Evolutionary conservation across 2,329 filamentous ascomycete genomes (phyloP).

Genomic region (Ophiostoma novo-ulmi): DNA sequence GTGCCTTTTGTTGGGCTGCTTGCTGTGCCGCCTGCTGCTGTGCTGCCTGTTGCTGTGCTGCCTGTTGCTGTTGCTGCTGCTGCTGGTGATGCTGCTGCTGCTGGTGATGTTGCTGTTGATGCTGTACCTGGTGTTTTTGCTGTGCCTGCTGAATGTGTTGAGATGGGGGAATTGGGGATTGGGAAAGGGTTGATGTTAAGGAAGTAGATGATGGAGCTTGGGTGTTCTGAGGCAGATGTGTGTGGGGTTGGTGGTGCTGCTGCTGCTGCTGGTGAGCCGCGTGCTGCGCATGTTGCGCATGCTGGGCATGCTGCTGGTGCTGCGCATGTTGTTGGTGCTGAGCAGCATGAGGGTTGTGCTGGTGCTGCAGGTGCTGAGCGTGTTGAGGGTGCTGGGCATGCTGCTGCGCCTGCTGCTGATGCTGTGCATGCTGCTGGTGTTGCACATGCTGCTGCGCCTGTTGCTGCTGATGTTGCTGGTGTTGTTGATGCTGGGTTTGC

Average conservation of each 20-base stretch:
- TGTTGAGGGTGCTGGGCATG: conserved; percentile 24
- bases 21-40: conserved; percentile 27
- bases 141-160: conserved; percentile 14
- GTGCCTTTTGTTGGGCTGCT: conserved; percentile 27
- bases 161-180: conserved; percentile 43
- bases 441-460: conserved; percentile 22
- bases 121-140: conserved; percentile 19
- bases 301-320: conserved; percentile 28
- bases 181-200: conserved; percentile 43
- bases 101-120: conserved; percentile 17
- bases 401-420: conserved; percentile 23
- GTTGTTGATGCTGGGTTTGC: conserved; percentile 24
- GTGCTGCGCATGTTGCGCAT: conserved; percentile 29
- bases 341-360: conserved; percentile 29
- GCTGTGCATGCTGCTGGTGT: conserved; percentile 25
- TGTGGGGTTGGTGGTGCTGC: conserved; percentile 24
- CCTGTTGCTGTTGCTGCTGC: conserved; percentile 30
- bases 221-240: conserved; percentile 21
- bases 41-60: conserved; percentile 33
- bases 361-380: conserved; percentile 31
- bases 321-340: conserved; percentile 28
- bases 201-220: conserved; percentile 35
- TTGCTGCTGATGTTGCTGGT: conserved; percentile 26
- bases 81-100: conserved; percentile 25
- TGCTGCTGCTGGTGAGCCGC: conserved; percentile 25